Evolutionary conservation across 306 rosid species (phyloP).

Genomic region (Carpinus viminea): DNA sequence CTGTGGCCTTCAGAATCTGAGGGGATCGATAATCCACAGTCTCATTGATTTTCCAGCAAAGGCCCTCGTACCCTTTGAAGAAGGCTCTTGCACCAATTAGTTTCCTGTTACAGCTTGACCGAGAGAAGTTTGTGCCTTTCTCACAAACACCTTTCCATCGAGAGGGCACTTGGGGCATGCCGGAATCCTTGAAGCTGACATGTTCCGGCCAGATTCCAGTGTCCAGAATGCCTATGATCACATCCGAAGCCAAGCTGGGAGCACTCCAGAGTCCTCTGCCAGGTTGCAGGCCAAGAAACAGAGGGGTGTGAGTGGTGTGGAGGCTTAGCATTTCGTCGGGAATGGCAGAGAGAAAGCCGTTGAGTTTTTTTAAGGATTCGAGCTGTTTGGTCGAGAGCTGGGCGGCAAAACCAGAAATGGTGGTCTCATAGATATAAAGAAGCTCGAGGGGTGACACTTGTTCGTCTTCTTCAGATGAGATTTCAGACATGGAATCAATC

Average conservation of each 20-base stretch:
- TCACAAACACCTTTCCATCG: conserved; percentile 72
- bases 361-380: conserved; percentile 37
- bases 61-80: conserved; percentile 57
- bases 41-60: conserved; percentile 45
- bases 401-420: conserved; percentile 63
- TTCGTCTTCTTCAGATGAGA: conserved; percentile 19
- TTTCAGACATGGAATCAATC: conserved; percentile 43
- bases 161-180: conserved; percentile 46
- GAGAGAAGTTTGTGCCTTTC: conserved; percentile 56
- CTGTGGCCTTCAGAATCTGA: conserved; percentile 66
- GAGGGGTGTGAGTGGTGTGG: conserved; percentile 60
- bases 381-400: conserved; percentile 50
- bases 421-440: conserved; percentile 56
- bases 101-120: conserved; percentile 61
- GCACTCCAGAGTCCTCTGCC: conserved; percentile 59
- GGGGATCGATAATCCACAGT: conserved; percentile 51
- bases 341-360: conserved; percentile 57
- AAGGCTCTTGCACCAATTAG: conserved; percentile 67
- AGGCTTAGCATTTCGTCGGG: conserved; percentile 62
- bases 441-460: no score
- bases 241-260: conserved; percentile 53
- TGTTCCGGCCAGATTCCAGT: conserved; percentile 86
- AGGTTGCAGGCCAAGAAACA: conserved; percentile 53
- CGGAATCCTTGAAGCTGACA: conserved; percentile 54
- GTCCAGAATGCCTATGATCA: conserved; percentile 62